A percentile compares a stretch with the other conserved stretches of the same genome.
Evolutionary conservation across 2,329 filamentous ascomycete species (phyloP).

Genomic region (Aspergillus udagawae): DNA sequence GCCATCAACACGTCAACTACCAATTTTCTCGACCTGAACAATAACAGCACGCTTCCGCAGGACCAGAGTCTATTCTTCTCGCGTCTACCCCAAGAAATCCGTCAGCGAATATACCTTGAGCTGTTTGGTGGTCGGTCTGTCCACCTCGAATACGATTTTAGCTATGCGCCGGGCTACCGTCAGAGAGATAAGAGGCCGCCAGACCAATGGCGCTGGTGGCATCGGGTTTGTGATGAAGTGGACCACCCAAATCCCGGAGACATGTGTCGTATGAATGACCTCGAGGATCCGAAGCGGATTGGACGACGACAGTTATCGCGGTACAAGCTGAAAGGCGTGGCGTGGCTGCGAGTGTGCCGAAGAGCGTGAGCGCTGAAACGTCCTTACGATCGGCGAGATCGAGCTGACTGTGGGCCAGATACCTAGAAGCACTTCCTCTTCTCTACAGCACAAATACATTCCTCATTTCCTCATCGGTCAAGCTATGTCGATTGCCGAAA

Average conservation of each 20-base stretch:
- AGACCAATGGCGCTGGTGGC: constrained; percentile 6
- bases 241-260: constrained; percentile 1
- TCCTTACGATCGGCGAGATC: not conserved
- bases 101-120: constrained; percentile 1
- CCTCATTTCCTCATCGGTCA: constrained; percentile 1
- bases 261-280: constrained; percentile 1
- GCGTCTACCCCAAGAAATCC: not conserved
- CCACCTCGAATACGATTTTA: constrained; percentile 3
- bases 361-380: not conserved
- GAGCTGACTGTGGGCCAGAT: not conserved
- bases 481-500: constrained; percentile 1
- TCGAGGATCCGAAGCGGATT: constrained; percentile 1
- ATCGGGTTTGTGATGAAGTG: constrained; percentile 3
- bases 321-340: constrained; percentile 2
- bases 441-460: constrained; percentile 3
- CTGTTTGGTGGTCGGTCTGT: constrained; percentile 1
- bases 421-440: constrained; percentile 2
- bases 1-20: not conserved
- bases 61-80: not conserved
- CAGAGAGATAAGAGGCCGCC: constrained; percentile 1
- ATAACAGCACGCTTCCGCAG: not conserved
- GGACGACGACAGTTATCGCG: not conserved
- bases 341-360: constrained; percentile 1
- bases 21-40: not conserved
- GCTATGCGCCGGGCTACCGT: constrained; percentile 3